Evolutionary conservation across 306 rosid genomes (phyloP).

Genomic region (Prunus dulcis): DNA sequence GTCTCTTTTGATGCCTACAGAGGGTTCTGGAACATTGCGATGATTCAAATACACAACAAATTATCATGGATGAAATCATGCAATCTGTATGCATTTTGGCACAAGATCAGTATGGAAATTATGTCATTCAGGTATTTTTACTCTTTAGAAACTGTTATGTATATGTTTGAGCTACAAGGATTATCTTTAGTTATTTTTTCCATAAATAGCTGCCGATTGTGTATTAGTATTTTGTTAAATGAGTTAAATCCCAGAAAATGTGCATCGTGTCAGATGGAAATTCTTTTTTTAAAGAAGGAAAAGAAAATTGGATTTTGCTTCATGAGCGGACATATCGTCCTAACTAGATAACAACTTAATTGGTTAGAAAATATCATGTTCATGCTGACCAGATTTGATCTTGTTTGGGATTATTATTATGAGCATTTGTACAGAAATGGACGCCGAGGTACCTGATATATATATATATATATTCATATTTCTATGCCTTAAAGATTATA

Average conservation of each 20-base stretch:
- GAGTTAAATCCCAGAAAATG: background rate
- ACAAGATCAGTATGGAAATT: constrained; percentile 97
- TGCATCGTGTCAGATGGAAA: background rate
- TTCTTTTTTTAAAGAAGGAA: background rate
- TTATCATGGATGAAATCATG: constrained; percentile 95
- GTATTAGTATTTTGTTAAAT: background rate
- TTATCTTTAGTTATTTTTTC: background rate
- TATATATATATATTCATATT: too few species aligned
- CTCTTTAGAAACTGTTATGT: background rate
- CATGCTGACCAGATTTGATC: too few species aligned
- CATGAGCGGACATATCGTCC: background rate
- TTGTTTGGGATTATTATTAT: background rate
- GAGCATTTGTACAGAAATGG: background rate
- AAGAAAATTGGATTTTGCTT: background rate
- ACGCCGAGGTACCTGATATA: background rate
- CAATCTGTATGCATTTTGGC: constrained; percentile 80
- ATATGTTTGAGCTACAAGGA: background rate
- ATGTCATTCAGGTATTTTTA: constrained; percentile 82
- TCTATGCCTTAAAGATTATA: too few species aligned
- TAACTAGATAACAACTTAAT: background rate
- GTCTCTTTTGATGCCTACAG: constrained; percentile 51
- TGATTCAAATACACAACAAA: constrained; percentile 66
- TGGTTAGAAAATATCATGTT: background rate
- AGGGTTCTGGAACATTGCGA: constrained; percentile 93
- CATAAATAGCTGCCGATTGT: background rate